A percentile compares a stretch with the other conserved stretches of the same genome.
phyloP scores from a whole-genome alignment of 768 basidiomycete genomes.

The Guyanaporus albipodus region DNA sequence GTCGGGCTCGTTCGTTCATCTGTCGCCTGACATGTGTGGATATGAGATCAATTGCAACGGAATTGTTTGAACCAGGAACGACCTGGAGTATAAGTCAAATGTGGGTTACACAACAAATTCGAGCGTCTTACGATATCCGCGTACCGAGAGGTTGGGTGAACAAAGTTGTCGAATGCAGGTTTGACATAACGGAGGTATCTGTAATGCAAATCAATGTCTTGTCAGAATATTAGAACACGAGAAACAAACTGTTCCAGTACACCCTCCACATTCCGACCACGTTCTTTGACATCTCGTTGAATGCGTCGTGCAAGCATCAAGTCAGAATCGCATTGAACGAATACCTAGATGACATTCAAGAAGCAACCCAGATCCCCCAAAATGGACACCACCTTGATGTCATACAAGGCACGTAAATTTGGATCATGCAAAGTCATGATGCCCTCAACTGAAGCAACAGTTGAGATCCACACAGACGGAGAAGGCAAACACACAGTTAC shows the following conservation, averaged over 20 bases:
- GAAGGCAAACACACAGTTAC: constrained; percentile 34
- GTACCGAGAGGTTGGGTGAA: constrained; percentile 77
- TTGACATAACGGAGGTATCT: constrained; percentile 95
- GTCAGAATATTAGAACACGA: not conserved
- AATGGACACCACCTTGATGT: constrained; percentile 68
- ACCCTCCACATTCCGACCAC: constrained; percentile 81
- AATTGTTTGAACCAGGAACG: constrained; percentile 90
- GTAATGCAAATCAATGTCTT: constrained; percentile 6
- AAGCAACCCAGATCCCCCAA: not conserved
- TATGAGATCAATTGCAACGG: constrained; percentile 90
- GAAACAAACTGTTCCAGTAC: constrained; percentile 77
- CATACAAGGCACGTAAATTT: constrained; percentile 73
- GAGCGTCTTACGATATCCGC: constrained; percentile 74
- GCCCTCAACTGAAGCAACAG: constrained; percentile 62
- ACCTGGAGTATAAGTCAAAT: constrained; percentile 50
- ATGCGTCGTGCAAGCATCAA: constrained; percentile 96
- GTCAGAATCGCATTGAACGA: constrained; percentile 93
- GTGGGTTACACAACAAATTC: not conserved
- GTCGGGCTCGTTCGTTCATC: constrained; percentile 70
- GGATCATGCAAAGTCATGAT: constrained; percentile 89
- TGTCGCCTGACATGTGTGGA: constrained; percentile 85
- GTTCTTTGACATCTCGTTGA: constrained; percentile 80
- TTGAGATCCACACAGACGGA: not conserved
- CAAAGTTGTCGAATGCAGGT: constrained; percentile 90
- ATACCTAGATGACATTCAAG: constrained; percentile 47